Evolutionary conservation across 805 yeast species (phyloP).

Genomic region (Metschnikowia chrysomelidarum): DNA sequence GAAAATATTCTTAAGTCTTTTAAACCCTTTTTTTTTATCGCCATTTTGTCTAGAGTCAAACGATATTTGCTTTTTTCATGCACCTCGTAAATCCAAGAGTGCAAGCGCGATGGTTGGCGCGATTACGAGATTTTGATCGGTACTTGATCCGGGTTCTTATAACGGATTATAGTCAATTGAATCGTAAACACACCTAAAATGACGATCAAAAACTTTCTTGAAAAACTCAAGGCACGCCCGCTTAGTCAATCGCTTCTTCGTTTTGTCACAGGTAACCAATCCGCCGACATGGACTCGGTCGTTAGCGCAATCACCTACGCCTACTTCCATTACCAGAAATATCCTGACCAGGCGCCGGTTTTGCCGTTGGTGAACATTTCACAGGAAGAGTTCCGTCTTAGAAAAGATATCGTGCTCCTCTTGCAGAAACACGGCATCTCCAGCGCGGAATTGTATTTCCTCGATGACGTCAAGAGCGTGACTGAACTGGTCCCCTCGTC

Average conservation of each 20-base stretch:
- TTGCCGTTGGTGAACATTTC: constrained; percentile 80
- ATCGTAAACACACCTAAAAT: too few species aligned
- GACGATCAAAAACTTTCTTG: constrained; percentile 29
- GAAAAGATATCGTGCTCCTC: constrained; percentile 68
- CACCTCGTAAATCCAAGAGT: too few species aligned
- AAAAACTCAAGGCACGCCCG: constrained; percentile 18
- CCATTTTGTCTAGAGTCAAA: too few species aligned
- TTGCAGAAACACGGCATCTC: constrained; percentile 48
- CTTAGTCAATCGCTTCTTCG: constrained; percentile 20
- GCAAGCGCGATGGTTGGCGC: too few species aligned
- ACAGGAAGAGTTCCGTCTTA: constrained; percentile 56
- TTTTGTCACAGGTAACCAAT: constrained; percentile 77
- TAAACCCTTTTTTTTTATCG: too few species aligned
- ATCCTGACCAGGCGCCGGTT: constrained; percentile 29
- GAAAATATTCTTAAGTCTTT: too few species aligned
- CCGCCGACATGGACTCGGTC: constrained; percentile 88
- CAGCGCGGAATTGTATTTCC: constrained; percentile 52
- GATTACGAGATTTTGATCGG: too few species aligned
- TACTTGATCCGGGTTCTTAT: too few species aligned
- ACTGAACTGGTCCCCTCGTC: constrained; percentile 13
- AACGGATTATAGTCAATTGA: too few species aligned
- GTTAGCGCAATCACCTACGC: constrained; percentile 73
- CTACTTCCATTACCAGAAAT: constrained; percentile 44
- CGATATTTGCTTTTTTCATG: too few species aligned
- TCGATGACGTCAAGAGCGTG: constrained; percentile 57